Evolutionary conservation across 2,329 filamentous ascomycete species (phyloP).

Genomic region (Cordyceps cateniannulata): DNA sequence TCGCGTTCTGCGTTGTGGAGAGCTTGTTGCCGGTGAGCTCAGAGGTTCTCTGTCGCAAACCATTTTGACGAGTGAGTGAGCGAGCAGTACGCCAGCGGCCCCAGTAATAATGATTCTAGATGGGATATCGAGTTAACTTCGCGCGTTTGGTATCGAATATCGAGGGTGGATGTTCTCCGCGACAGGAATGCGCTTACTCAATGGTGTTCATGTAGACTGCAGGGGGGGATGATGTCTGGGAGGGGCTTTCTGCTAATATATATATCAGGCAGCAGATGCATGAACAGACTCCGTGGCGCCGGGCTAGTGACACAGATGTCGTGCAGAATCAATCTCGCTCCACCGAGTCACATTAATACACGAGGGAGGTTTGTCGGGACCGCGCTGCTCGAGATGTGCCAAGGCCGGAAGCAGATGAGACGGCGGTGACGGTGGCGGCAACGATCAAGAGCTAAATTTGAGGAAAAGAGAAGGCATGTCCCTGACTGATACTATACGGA

Average conservation of each 20-base stretch:
- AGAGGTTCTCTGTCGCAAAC: background rate
- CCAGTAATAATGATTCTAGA: background rate
- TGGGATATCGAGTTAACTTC: background rate
- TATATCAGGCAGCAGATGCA: background rate
- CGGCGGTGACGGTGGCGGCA: background rate
- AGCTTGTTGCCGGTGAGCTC: background rate
- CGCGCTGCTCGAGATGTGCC: background rate
- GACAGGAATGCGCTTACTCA: conserved; percentile 5
- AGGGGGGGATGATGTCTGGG: background rate
- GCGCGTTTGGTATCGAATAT: background rate
- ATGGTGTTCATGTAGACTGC: conserved; percentile 4
- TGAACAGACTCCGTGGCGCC: background rate
- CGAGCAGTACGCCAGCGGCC: conserved; percentile 4
- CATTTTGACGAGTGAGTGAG: conserved; percentile 7
- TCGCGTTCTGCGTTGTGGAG: background rate
- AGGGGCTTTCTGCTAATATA: background rate
- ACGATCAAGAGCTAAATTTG: background rate
- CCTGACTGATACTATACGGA: background rate
- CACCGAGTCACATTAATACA: background rate
- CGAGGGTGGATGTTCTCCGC: background rate
- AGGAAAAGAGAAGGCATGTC: background rate
- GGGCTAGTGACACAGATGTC: background rate
- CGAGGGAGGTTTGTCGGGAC: background rate
- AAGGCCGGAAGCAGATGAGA: background rate
- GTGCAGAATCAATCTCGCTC: conserved; percentile 1